A percentile compares a stretch with the other conserved stretches of the same genome.
phyloP scores from a whole-genome alignment of 768 basidiomycete genomes.

The Trametes cinnabarina region DNA sequence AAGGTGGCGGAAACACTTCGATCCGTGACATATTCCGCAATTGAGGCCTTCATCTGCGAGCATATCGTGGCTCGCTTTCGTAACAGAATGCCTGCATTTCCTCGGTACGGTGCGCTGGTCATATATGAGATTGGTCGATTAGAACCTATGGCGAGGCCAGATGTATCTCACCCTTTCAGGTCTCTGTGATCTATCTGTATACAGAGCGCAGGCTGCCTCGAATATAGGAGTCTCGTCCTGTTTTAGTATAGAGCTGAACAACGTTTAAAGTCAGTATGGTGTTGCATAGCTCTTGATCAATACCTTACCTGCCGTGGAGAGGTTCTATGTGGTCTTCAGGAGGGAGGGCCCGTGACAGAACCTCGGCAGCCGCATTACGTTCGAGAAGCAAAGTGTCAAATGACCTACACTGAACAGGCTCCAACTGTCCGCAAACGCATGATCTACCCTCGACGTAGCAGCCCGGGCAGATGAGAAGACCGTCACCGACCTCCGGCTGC shows the following conservation, averaged over 20 bases:
- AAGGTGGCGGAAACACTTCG: constrained; percentile 38
- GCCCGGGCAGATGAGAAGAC: constrained; percentile 57
- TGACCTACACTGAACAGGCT: constrained; percentile 54
- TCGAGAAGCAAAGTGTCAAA: constrained; percentile 45
- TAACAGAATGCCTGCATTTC: no score
- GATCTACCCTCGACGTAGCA: constrained; percentile 79
- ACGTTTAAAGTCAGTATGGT: neutral
- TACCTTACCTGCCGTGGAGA: neutral
- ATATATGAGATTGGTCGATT: no score
- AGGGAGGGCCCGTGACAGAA: constrained; percentile 14
- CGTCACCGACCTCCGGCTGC: constrained; percentile 34
- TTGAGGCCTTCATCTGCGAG: constrained; percentile 22
- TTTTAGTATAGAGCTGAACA: neutral
- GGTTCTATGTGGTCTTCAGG: neutral
- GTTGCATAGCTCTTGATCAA: neutral
- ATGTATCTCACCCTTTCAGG: neutral
- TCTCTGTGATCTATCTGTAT: neutral
- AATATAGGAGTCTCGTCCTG: constrained; percentile 13
- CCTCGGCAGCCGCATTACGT: constrained; percentile 40
- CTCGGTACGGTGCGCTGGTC: no score
- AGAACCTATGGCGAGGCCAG: no score
- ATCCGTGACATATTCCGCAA: constrained; percentile 39
- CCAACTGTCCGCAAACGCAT: constrained; percentile 64
- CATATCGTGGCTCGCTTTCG: no score
- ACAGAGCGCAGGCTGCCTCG: constrained; percentile 24